Base-by-base conservation (phyloP, 768 basidiomycete genomes). In the Rhodocollybia butyracea region DNA sequence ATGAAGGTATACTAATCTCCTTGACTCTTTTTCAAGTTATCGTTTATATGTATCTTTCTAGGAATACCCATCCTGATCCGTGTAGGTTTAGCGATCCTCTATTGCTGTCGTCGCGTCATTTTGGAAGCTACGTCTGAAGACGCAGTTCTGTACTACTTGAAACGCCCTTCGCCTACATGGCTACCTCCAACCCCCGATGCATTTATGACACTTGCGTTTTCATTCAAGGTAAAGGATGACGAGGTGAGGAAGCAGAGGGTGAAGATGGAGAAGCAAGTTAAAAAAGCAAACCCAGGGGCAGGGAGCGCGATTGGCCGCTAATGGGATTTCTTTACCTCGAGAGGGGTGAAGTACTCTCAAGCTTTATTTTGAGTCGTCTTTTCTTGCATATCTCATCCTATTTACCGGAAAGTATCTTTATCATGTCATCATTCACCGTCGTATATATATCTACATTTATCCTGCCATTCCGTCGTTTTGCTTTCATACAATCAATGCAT, bases 141-240 rank as follows among this genome's bases (percentile, higher is more conserved):
- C 13, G 63, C 71, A n/a, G 70, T 79, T 6, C 69, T 88, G 15
- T 66, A 70, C 2, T 63, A 75, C 36, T 77, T 92, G 12, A 62
- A 68, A 6, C 79, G 68, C 17, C 86, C 87, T 0, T 78, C 82
- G 1, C 66, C 73, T 0, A 64, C 69, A n/a, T 73, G 73, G 51
- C 75, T 91, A 0, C 87, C 87, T 0, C 70, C 81, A 0, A 74
- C 76, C 3, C 77, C 86, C 0, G 89, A 88, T 42, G 76, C 78
- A 1, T 77, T 91, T 57, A 67, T 91, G 30, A 68, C 80, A n/a
- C 76, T 85, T 7, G 80, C 81, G 0, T 71, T 80, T n/a, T 75
- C 80, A 2, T 72, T 88, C 58, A 90, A 87, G 66, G 68, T 91
- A 57, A 91, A 87, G 63, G 90, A 91, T 60, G 89, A 91, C 55